A percentile compares a stretch with the other conserved stretches of the same genome.
Evolutionary conservation across 352 stramenopile species (phyloP).

Genomic region (Globisporangium okanoganense): DNA sequence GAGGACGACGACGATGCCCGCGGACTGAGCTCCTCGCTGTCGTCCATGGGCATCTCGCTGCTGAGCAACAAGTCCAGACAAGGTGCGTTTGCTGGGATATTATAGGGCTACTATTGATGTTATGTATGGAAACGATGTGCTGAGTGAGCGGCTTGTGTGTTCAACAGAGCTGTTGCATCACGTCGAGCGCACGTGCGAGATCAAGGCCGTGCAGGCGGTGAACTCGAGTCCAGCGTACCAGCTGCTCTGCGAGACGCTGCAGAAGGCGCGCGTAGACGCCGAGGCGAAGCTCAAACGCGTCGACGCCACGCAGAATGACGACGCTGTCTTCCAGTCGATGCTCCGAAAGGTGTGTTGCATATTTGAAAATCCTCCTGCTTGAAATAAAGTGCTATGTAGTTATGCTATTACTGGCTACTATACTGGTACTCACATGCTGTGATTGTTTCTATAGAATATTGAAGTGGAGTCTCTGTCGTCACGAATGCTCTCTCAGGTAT

Average conservation of each 20-base stretch:
- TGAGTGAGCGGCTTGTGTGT: not conserved
- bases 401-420: not conserved
- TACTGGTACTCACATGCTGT: not conserved
- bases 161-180: slow-evolving; percentile 49
- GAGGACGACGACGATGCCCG: slow-evolving; percentile 7
- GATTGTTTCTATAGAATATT: slow-evolving; percentile 1
- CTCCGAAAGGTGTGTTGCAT: slow-evolving; percentile 20
- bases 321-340: slow-evolving; percentile 19
- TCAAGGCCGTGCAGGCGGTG: slow-evolving; percentile 49
- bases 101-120: not conserved
- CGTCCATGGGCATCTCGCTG: slow-evolving; percentile 7
- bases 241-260: slow-evolving; percentile 53
- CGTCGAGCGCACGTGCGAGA: slow-evolving; percentile 61
- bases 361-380: not conserved
- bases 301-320: slow-evolving; percentile 14
- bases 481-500: slow-evolving; percentile 35
- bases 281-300: slow-evolving; percentile 36
- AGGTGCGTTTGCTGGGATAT: slow-evolving; percentile 13
- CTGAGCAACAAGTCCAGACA: slow-evolving; percentile 23
- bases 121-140: not conserved
- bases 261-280: slow-evolving; percentile 47
- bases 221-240: slow-evolving; percentile 54
- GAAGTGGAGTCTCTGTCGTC: slow-evolving; percentile 34
- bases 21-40: slow-evolving; percentile 5
- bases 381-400: not conserved